phyloP scores from a whole-genome alignment of 306 rosid species.

The Dalbergia oliveri region DNA sequence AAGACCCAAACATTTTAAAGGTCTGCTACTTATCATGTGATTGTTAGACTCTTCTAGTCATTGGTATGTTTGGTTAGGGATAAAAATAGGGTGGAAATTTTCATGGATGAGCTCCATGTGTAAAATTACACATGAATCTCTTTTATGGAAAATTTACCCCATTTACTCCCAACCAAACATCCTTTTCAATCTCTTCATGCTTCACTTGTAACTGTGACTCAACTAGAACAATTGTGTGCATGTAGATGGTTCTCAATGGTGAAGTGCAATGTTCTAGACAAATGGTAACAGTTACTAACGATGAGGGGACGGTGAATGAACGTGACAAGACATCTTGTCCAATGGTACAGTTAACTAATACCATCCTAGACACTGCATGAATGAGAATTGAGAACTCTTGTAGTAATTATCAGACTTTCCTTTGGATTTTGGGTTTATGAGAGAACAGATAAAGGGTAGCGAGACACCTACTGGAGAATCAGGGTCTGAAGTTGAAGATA shows the following conservation, averaged over 20 bases:
- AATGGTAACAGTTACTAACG: constrained; percentile 62
- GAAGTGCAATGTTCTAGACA: constrained; percentile 69
- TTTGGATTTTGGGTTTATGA: constrained; percentile 39
- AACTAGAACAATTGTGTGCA: constrained; percentile 33
- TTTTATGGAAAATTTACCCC: no score
- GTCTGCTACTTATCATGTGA: constrained; percentile 50
- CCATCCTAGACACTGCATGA: constrained; percentile 28
- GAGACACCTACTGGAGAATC: constrained; percentile 86
- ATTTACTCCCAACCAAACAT: no score
- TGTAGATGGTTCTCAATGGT: constrained; percentile 76
- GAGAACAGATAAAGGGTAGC: constrained; percentile 66
- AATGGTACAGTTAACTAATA: constrained; percentile 53
- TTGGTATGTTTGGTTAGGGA: no score
- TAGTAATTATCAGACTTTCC: constrained; percentile 27
- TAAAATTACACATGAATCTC: no score
- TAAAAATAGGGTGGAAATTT: no score
- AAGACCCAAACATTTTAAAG: constrained; percentile 75
- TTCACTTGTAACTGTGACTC: constrained; percentile 38
- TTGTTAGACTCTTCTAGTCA: background rate
- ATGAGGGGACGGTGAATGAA: constrained; percentile 60
- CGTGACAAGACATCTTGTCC: constrained; percentile 65
- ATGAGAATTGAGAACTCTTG: constrained; percentile 8
- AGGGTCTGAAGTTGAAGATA: constrained; percentile 87
- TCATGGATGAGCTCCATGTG: no score
- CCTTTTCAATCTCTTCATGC: background rate